Evolutionary conservation across 1,139 yeast species (phyloP).

Genomic region (Kurtzmaniella natalensis): DNA sequence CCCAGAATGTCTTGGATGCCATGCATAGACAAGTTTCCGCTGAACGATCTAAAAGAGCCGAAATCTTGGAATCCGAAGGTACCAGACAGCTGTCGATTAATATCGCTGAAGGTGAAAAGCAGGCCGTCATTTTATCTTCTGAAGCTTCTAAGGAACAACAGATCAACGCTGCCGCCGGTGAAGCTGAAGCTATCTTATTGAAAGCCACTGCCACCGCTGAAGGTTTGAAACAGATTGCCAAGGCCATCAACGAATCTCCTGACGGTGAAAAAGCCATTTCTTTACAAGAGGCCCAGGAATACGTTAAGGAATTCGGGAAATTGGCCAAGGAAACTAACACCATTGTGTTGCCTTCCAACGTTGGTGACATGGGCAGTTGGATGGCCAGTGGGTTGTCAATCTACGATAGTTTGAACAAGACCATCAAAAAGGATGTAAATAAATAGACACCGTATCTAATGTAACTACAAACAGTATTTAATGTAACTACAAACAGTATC

Average conservation of each 20-base stretch:
- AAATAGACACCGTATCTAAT: too few relatives aligned
- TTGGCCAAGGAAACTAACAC: slow-evolving; percentile 81
- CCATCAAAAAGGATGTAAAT: slow-evolving; percentile 7
- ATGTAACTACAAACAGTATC: too few relatives aligned
- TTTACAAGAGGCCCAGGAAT: slow-evolving; percentile 78
- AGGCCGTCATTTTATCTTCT: slow-evolving; percentile 62
- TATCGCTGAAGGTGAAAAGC: slow-evolving; percentile 78
- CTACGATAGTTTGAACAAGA: slow-evolving; percentile 48
- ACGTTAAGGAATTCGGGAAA: slow-evolving; percentile 76
- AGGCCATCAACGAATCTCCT: slow-evolving; percentile 62
- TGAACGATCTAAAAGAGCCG: slow-evolving; percentile 82
- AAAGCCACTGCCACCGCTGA: slow-evolving; percentile 76
- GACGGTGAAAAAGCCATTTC: slow-evolving; percentile 75
- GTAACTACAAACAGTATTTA: too few relatives aligned
- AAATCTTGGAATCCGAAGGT: slow-evolving; percentile 83
- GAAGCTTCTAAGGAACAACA: slow-evolving; percentile 63
- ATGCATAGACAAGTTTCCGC: slow-evolving; percentile 90
- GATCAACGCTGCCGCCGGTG: slow-evolving; percentile 66
- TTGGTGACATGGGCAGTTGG: slow-evolving; percentile 70
- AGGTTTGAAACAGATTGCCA: slow-evolving; percentile 61
- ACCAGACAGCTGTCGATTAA: slow-evolving; percentile 73
- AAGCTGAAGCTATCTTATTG: slow-evolving; percentile 60
- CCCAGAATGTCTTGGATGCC: slow-evolving; percentile 79
- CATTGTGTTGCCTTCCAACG: slow-evolving; percentile 69
- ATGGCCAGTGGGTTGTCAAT: slow-evolving; percentile 78